These are phyloP conservation scores for Chaetoscypha palmicola DNA, from an alignment of 2,329 filamentous ascomycete genomes.

Conservation along the genomic window DNA sequence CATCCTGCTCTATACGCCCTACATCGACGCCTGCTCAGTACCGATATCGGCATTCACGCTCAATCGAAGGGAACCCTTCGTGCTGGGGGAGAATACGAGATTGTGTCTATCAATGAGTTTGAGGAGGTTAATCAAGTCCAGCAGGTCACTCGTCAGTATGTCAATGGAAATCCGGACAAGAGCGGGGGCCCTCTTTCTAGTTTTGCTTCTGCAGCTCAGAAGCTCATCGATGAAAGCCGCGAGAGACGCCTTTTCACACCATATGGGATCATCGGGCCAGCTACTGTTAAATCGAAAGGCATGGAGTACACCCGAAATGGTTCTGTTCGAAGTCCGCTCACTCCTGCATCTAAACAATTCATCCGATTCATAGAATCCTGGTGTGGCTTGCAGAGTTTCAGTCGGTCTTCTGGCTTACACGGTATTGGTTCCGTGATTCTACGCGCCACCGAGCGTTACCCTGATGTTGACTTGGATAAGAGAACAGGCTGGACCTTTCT, in stretches of 20 bases:
- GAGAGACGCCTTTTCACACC: slow-evolving; percentile 41
- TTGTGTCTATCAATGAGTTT: slow-evolving; percentile 51
- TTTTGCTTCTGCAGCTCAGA: slow-evolving; percentile 45
- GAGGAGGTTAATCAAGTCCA: slow-evolving; percentile 44
- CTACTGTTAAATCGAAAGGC: too few species aligned
- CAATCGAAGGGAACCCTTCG: slow-evolving; percentile 40
- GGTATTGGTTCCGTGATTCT: slow-evolving; percentile 59
- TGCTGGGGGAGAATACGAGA: slow-evolving; percentile 53
- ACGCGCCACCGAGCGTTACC: slow-evolving; percentile 54
- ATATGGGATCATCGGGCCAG: slow-evolving; percentile 43
- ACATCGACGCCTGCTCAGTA: slow-evolving; percentile 54
- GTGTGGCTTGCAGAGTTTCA: slow-evolving; percentile 51
- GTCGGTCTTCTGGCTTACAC: slow-evolving; percentile 44
- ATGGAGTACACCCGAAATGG: slow-evolving; percentile 13
- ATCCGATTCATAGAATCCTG: slow-evolving; percentile 65
- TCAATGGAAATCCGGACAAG: slow-evolving; percentile 17
- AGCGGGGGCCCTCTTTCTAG: slow-evolving; percentile 1
- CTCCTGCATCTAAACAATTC: background rate
- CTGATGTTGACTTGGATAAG: slow-evolving; percentile 38
- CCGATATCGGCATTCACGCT: slow-evolving; percentile 56
- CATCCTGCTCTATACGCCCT: slow-evolving; percentile 58
- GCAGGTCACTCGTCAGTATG: slow-evolving; percentile 46
- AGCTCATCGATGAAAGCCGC: slow-evolving; percentile 46
- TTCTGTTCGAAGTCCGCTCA: too few species aligned
- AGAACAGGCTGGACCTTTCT: slow-evolving; percentile 57